These are phyloP conservation scores for Cenococcum geophilum DNA, from an alignment of 495 filamentous ascomycete species.

Conservation along the genomic window DNA sequence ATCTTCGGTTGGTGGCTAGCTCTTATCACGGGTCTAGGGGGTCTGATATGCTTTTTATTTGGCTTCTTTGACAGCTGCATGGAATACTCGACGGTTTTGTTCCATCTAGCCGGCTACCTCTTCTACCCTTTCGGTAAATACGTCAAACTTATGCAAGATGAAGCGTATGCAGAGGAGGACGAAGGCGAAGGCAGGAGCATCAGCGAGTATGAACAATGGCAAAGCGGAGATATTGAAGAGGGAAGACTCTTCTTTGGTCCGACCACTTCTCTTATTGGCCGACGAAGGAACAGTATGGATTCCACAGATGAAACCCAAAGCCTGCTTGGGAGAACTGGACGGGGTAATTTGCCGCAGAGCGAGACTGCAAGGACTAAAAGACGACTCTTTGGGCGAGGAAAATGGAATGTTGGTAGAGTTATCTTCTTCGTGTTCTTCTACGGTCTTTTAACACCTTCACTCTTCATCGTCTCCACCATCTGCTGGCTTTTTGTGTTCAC, in stretches of 20 bases:
- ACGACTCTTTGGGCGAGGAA: constrained; percentile 85
- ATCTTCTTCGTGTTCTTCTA: constrained; percentile 98
- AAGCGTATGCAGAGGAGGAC: constrained; percentile 92
- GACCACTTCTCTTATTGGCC: constrained; percentile 61
- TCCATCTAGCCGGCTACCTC: constrained; percentile 77
- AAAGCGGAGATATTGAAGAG: constrained; percentile 93
- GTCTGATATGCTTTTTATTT: constrained; percentile 70
- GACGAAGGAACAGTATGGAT: constrained; percentile 80
- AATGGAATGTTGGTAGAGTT: constrained; percentile 91
- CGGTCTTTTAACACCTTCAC: constrained; percentile 80
- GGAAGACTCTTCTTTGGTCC: constrained; percentile 95
- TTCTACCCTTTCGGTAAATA: constrained; percentile 97
- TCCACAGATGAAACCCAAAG: constrained; percentile 84
- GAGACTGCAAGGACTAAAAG: constrained; percentile 63
- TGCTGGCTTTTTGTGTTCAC: constrained; percentile 97
- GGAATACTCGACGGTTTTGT: constrained; percentile 81
- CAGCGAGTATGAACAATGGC: constrained; percentile 99
- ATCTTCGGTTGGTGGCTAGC: constrained; percentile 98
- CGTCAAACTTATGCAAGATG: constrained; percentile 85
- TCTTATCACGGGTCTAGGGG: constrained; percentile 63
- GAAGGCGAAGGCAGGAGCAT: constrained; percentile 98
- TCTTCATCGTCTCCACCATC: constrained; percentile 75
- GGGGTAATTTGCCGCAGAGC: constrained; percentile 40
- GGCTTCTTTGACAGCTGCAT: constrained; percentile 63
- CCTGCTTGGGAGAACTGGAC: constrained; percentile 64